Base-by-base conservation (phyloP, 1,284 basidiomycete species). In the Ustilago hordei region DNA sequence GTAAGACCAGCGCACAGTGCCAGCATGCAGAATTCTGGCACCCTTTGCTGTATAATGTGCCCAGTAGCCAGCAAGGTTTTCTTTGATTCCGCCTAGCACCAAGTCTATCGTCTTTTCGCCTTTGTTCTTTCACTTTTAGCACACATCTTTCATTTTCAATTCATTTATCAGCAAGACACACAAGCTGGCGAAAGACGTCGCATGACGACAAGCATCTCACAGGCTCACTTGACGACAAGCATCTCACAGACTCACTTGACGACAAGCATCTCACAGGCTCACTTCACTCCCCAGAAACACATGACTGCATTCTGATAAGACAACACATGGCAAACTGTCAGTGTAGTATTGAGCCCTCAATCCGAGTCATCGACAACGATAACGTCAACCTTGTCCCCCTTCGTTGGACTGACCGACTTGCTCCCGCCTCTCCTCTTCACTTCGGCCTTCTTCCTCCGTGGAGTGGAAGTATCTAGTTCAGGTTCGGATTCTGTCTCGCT, bases 281-380 rank as follows among this genome's bases (percentile, higher is more conserved):
- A 23, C 23, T 19, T 8, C 0, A 5, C 5, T 48, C 19, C 19
- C 13, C 11, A 28, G 43, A 17, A 45, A 45, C 6, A 19, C 19
- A 45, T 15, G 5, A 11, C 43, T 19, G 19, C n/a, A 31, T 43
- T 3, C 7, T 12, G 12, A 5, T 13, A 5, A 56, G 38, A 39
- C 39, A 31, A 6, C 6, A 28, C 23, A 28, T 28, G 3, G 23
- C 23, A 28, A 28, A 28, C 23, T 28, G 23, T 28, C 23, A 28
- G 23, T 28, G 2, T 28, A 28, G 23, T 28, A 28, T 3, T 28
- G 2, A 28, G 23, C 23, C 6, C n/a, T 53, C 39, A 76, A 35
- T 76, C 74, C 12, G 74, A 71, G 59, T 76, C 74, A 28, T 65
- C 65, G 28, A 76, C 68, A 58, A 64, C 69, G 45, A 76, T 70